These are phyloP conservation scores for Neopestalotiopsis clavispora DNA, from an alignment of 2,329 filamentous ascomycete species.

Conservation along the genomic window DNA sequence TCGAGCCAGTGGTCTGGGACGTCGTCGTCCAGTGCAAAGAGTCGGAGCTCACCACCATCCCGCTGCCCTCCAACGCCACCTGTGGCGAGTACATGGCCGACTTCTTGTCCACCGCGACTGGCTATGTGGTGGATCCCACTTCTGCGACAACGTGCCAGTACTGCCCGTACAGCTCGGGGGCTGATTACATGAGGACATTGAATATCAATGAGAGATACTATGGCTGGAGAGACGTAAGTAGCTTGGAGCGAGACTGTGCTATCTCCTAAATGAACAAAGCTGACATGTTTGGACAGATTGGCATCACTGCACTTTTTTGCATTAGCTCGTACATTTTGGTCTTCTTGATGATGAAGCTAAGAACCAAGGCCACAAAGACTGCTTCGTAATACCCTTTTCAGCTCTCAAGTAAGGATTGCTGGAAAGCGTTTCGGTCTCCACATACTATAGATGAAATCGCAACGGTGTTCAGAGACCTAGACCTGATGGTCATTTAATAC, in stretches of 20 bases:
- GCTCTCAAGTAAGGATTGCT: no score
- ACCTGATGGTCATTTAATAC: no score
- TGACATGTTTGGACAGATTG: slow-evolving; percentile 18
- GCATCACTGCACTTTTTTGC: slow-evolving; percentile 48
- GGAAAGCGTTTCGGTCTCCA: no score
- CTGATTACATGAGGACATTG: slow-evolving; percentile 24
- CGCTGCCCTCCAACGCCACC: slow-evolving; percentile 56
- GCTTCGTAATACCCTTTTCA: background rate
- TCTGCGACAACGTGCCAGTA: slow-evolving; percentile 18
- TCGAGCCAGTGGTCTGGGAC: slow-evolving; percentile 67
- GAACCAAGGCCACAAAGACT: slow-evolving; percentile 52
- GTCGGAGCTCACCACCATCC: slow-evolving; percentile 69
- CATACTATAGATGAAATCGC: no score
- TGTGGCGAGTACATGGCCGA: slow-evolving; percentile 61
- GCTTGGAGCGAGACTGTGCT: no score
- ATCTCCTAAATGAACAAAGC: no score
- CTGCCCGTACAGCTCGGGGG: slow-evolving; percentile 24
- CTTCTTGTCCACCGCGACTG: background rate
- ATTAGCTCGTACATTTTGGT: slow-evolving; percentile 46
- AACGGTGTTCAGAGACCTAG: no score
- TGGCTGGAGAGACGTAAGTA: slow-evolving; percentile 25
- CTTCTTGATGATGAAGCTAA: slow-evolving; percentile 52
- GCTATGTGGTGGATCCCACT: slow-evolving; percentile 17
- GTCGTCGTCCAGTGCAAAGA: slow-evolving; percentile 55
- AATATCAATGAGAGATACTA: slow-evolving; percentile 26